These are phyloP conservation scores for Tricladium varicosporioides DNA, from an alignment of 2,329 filamentous ascomycete species.

Conservation along the genomic window DNA sequence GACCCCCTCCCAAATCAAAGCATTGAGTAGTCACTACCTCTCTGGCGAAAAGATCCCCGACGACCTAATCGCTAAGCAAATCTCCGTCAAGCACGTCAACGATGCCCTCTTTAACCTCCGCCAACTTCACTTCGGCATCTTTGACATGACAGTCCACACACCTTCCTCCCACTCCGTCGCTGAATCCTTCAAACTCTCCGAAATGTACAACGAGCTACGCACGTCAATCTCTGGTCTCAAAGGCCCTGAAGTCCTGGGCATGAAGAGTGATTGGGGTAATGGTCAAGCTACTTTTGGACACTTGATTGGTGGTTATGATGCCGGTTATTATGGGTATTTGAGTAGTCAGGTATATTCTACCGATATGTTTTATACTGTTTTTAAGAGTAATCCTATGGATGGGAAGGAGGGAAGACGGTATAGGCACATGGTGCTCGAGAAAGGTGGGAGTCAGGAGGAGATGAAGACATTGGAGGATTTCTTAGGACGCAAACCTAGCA, in stretches of 20 bases:
- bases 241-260: constrained; percentile 66
- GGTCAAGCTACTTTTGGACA: constrained; percentile 81
- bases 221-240: constrained; percentile 70
- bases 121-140: constrained; percentile 78
- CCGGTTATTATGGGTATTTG: constrained; percentile 76
- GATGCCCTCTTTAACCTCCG: constrained; percentile 75
- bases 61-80: constrained; percentile 69
- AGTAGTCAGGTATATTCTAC: constrained; percentile 77
- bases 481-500: constrained; percentile 71
- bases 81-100: constrained; percentile 78
- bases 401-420: constrained; percentile 70
- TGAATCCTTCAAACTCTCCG: constrained; percentile 61
- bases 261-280: constrained; percentile 61
- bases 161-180: constrained; percentile 67
- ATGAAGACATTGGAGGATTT: constrained; percentile 79
- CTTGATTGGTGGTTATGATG: constrained; percentile 80
- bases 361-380: constrained; percentile 83
- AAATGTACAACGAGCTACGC: constrained; percentile 70
- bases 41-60: constrained; percentile 69
- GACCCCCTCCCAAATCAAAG: constrained; percentile 62
- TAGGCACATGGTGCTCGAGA: constrained; percentile 74
- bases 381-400: constrained; percentile 78
- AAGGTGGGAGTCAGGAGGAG: constrained; percentile 75
- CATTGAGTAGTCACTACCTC: constrained; percentile 72
- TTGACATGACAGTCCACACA: constrained; percentile 79